Base-by-base conservation (phyloP, 2,329 filamentous ascomycete species). In the Thielaviopsis musarum region DNA sequence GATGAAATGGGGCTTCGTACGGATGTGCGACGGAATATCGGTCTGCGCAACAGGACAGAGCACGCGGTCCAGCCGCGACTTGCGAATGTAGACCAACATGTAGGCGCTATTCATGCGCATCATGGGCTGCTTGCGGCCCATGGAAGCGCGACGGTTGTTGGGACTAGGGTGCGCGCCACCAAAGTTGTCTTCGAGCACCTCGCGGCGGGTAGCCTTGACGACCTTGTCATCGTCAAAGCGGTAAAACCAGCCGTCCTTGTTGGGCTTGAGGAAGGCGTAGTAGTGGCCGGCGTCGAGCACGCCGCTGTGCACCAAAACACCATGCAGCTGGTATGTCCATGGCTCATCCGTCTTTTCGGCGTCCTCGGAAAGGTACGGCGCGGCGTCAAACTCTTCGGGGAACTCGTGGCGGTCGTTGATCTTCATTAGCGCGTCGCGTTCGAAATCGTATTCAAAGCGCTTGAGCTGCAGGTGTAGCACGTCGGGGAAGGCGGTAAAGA, bases 221-320 rank as follows among this genome's bases (percentile, higher is more conserved):
- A 98, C 93, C 65, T 91, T 87, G 68, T 98, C 93, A 65, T 98
- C 93, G 66, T 98, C 94, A 66, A 95, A 98, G 67, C 87, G 93
- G 76, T 94, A 97, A 74, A 95, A 98, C 74, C 88, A 83, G 34
- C 93, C 91, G 62, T 95, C 88, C 72, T 95, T 94, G 61, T 84
- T 82, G 0, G 94, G 93, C 69, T 95, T 96, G 66, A 98, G 74
- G 71, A 95, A 98, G 0, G 93, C 93, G 68, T 98, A 98, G 72
- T 98, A 98, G 71, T 98, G 93, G 3, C 93, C 93, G 12, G 94
- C 91, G 70, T 98, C 96, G 59, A 97, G 79, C 68, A 97, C 93
- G 62, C 93, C 93, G 65, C 89, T 96, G 72, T 98, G 93, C 6
- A 98, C 93, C 52, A 98, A 77, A 22, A 98, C 93, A 62, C 93